Conservation (phyloP, 371 early-diverging fungal genomes). For the Mucor lusitanicus region DNA sequence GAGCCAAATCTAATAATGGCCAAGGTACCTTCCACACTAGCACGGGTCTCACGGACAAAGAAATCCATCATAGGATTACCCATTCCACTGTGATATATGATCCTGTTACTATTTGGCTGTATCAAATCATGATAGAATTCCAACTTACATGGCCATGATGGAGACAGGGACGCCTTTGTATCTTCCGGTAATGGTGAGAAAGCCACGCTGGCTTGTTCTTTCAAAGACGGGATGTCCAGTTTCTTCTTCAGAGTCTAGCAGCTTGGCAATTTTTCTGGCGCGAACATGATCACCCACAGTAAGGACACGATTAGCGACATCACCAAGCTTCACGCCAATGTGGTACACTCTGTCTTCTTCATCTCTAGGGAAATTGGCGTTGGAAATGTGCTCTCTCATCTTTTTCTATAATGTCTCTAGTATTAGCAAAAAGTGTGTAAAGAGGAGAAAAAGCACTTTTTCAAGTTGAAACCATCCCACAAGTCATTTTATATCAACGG, state of each 20-base stretch:
- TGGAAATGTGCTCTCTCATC: constrained; percentile 53
- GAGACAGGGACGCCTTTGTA: constrained; percentile 80
- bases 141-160: constrained; percentile 81
- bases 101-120: neutral
- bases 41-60: constrained; percentile 89
- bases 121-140: neutral
- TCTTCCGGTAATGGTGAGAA: constrained; percentile 89
- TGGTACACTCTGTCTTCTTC: constrained; percentile 87
- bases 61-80: constrained; percentile 94
- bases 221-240: constrained; percentile 54
- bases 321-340: constrained; percentile 76
- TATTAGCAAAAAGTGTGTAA: neutral
- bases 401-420: constrained; percentile 15
- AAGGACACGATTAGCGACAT: constrained; percentile 88
- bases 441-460: constrained; percentile 6
- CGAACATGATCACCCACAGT: constrained; percentile 93
- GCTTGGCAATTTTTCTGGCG: constrained; percentile 69
- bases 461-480: neutral
- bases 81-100: constrained; percentile 48
- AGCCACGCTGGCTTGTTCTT: constrained; percentile 78
- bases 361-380: constrained; percentile 87
- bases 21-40: constrained; percentile 83
- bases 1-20: constrained; percentile 88
- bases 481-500: neutral
- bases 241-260: constrained; percentile 61